A percentile compares a stretch with the other conserved stretches of the same genome.
Conservation (phyloP, 2,329 filamentous ascomycete species). For the Mycosphaerelloides madeirae region DNA sequence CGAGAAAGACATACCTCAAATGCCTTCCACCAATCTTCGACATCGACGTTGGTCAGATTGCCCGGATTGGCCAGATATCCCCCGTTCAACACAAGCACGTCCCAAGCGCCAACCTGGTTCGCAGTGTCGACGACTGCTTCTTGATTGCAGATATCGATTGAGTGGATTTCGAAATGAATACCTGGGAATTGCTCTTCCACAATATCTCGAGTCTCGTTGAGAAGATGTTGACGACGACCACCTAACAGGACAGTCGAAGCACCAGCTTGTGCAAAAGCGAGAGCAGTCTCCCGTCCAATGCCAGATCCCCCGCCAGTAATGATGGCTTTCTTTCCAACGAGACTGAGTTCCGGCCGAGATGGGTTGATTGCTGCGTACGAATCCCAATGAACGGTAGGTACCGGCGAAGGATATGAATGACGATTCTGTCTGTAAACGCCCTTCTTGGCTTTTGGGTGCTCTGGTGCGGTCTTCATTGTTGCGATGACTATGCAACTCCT, state of each 20-base stretch:
- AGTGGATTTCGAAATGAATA: not conserved
- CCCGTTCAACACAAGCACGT: not conserved
- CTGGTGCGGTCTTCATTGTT: no score
- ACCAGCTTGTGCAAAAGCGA: slow-evolving; percentile 4
- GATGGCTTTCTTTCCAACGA: slow-evolving; percentile 38
- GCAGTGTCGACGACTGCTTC: not conserved
- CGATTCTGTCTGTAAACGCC: no score
- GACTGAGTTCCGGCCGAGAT: slow-evolving; percentile 38
- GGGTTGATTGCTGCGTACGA: slow-evolving; percentile 37
- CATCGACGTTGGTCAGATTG: not conserved
- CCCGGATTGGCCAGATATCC: not conserved
- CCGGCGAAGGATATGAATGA: no score
- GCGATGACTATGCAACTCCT: no score
- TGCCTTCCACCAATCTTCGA: not conserved
- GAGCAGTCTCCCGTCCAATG: slow-evolving; percentile 5
- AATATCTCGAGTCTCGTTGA: not conserved
- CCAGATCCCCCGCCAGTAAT: slow-evolving; percentile 37
- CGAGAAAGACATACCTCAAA: no score
- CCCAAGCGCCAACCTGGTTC: not conserved
- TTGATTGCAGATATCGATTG: not conserved
- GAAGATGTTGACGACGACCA: not conserved
- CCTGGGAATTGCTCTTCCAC: not conserved
- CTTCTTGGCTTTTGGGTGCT: no score
- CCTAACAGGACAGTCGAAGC: slow-evolving; percentile 3
- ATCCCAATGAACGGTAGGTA: no score